Evolutionary conservation across 2,329 filamentous ascomycete species (phyloP).

Genomic region (Xylariaceae sp.): DNA sequence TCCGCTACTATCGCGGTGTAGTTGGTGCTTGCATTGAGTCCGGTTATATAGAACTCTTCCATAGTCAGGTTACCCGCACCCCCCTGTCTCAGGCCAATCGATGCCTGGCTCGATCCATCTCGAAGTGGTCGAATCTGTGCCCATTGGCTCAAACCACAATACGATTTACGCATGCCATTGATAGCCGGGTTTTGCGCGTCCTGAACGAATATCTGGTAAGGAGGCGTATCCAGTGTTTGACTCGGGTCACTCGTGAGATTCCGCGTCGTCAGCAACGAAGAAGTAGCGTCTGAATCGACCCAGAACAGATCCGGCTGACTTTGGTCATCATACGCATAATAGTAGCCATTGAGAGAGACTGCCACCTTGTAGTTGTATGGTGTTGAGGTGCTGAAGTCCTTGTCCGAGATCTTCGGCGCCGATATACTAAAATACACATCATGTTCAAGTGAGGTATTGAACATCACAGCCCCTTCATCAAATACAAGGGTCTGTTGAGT

Average conservation of each 20-base stretch:
- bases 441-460: constrained; percentile 54
- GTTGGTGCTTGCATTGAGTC: constrained; percentile 63
- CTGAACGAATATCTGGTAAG: constrained; percentile 75
- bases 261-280: constrained; percentile 72
- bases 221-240: constrained; percentile 49
- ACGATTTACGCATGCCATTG: constrained; percentile 69
- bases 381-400: constrained; percentile 50
- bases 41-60: constrained; percentile 80
- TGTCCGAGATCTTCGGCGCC: constrained; percentile 58
- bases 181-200: constrained; percentile 55
- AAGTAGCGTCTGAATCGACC: constrained; percentile 77
- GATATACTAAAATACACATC: constrained; percentile 73
- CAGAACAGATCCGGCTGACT: constrained; percentile 59
- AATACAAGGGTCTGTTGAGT: constrained; percentile 48
- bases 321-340: constrained; percentile 58
- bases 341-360: constrained; percentile 72
- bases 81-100: constrained; percentile 62
- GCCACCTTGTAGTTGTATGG: constrained; percentile 76
- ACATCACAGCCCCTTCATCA: constrained; percentile 63
- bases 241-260: constrained; percentile 58
- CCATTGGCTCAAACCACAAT: constrained; percentile 68
- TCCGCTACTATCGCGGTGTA: constrained; percentile 70
- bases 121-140: constrained; percentile 58
- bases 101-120: constrained; percentile 44
- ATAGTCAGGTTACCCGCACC: constrained; percentile 65